Base-by-base conservation (phyloP, 2,329 filamentous ascomycete species). In the Hymenoscyphus scutula region DNA sequence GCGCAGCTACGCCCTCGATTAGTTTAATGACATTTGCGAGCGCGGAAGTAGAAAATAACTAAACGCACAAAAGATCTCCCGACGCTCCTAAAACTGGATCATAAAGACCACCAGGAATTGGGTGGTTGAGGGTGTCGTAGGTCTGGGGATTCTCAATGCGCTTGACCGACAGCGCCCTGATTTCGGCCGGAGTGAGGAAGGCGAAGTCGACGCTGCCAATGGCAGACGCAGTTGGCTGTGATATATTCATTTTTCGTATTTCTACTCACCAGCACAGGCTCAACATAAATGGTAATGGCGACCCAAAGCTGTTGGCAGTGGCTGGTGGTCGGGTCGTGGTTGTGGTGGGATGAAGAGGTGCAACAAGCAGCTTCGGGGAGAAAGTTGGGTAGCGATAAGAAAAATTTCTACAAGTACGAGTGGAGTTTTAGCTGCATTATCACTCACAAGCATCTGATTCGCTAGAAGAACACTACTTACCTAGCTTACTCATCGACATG, bases 101-200 rank as follows among this genome's bases (percentile, higher is more conserved):
- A 74, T 99, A 97, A 8, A 99, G 83, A 75, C 95, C 95, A 63
- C 92, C 92, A 15, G 92, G 90, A 10, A 96, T 85, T 7, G 94
- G 93, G 71, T 97, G 93, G 68, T 96, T 83, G 62, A 97, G 85
- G 63, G 87, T 92, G 77, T 98, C 95, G 76, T 98, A 95, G n/a
- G 95, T 97, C 69, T 85, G 91, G 58, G 92, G 89, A 79, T 96
- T 96, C 74, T 96, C 90, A 71, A 99, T 96, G 77, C 88, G 87
- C 81, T 95, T 95, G 69, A 97, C 95, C 8, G 95, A 99, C 71
- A 98, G 87, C 65, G 88, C 84, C 75, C 88, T 88, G 74, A 99
- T 92, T 76, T 99, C 94, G 64, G 89, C 82, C 58, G 88, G 82
- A 23, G 90, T 87, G 69, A 98, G 86, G 74, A 96, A 91, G 54